These are phyloP conservation scores for Acanthamoeba sp. DNA, from an alignment of 208 protist genomes.

Conservation along the genomic window DNA sequence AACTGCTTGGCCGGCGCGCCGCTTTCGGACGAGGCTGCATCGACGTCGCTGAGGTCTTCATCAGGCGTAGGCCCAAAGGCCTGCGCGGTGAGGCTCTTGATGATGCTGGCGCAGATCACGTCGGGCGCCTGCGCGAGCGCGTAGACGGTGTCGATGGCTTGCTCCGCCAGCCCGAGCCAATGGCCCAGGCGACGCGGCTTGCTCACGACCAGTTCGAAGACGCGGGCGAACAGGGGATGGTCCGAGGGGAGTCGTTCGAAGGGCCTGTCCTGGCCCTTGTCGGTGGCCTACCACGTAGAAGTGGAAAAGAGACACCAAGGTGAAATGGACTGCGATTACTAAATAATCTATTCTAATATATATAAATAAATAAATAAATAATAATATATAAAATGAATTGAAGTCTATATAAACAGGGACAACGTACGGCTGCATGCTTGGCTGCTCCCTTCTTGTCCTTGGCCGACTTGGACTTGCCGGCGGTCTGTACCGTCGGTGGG, in stretches of 20 bases:
- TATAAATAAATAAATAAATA: too few species aligned
- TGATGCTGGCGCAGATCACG: conserved; percentile 39
- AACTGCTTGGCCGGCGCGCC: background rate
- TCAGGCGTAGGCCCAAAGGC: background rate
- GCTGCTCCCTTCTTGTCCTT: background rate
- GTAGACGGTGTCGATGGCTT: conserved; percentile 85
- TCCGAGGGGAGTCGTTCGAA: conserved; percentile 4
- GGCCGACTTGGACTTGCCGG: background rate
- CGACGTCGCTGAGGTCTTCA: too few species aligned
- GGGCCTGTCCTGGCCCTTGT: conserved; percentile 22
- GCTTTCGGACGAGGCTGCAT: background rate
- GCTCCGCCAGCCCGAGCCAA: conserved; percentile 81
- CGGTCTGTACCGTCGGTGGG: background rate
- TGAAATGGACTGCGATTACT: too few species aligned
- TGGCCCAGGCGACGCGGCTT: background rate
- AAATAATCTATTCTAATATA: too few species aligned
- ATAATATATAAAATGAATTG: too few species aligned
- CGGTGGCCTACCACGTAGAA: background rate
- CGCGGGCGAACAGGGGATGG: conserved; percentile 66
- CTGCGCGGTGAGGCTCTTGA: conserved; percentile 37
- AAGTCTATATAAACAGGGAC: too few species aligned
- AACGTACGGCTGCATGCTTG: background rate
- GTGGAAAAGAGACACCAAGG: background rate
- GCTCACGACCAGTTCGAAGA: background rate
- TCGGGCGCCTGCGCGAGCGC: conserved; percentile 78